These are phyloP conservation scores for Spinellus fusiger DNA, from an alignment of 192 early-diverging fungal genomes.

Conservation along the genomic window DNA sequence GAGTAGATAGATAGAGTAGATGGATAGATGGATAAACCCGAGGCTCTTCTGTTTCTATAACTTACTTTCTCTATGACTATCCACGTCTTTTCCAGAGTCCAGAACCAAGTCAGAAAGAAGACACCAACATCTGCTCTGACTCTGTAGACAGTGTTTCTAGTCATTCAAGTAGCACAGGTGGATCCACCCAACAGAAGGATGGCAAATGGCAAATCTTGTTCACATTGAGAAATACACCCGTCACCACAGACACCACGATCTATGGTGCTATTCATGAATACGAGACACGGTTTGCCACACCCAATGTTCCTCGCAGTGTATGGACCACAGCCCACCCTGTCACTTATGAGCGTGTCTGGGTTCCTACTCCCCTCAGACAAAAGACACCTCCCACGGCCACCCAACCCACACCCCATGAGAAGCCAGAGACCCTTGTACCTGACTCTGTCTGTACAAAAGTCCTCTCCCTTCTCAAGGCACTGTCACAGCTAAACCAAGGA, in stretches of 20 bases:
- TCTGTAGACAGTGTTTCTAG: too few species aligned
- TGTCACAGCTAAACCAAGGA: constrained; percentile 19
- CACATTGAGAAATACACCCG: constrained; percentile 38
- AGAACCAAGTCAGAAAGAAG: too few species aligned
- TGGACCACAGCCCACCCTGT: constrained; percentile 58
- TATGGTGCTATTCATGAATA: constrained; percentile 61
- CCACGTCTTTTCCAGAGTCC: too few species aligned
- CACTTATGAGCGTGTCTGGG: constrained; percentile 38
- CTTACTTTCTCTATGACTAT: too few species aligned
- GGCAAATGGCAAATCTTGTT: constrained; percentile 56
- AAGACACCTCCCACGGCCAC: too few species aligned
- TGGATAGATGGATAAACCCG: too few species aligned
- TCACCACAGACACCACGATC: constrained; percentile 52
- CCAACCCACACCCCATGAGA: not conserved
- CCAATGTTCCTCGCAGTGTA: constrained; percentile 34
- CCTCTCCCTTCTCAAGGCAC: constrained; percentile 34
- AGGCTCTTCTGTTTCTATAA: too few species aligned
- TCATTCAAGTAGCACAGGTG: too few species aligned
- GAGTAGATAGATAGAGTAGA: too few species aligned
- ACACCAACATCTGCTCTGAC: too few species aligned
- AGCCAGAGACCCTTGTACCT: not conserved
- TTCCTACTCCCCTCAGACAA: not conserved
- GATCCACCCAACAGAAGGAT: too few species aligned
- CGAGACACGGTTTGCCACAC: constrained; percentile 36
- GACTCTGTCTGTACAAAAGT: constrained; percentile 20